These are phyloP conservation scores for Calonectria crousiana DNA, from an alignment of 2,329 filamentous ascomycete species.

Conservation along the genomic window DNA sequence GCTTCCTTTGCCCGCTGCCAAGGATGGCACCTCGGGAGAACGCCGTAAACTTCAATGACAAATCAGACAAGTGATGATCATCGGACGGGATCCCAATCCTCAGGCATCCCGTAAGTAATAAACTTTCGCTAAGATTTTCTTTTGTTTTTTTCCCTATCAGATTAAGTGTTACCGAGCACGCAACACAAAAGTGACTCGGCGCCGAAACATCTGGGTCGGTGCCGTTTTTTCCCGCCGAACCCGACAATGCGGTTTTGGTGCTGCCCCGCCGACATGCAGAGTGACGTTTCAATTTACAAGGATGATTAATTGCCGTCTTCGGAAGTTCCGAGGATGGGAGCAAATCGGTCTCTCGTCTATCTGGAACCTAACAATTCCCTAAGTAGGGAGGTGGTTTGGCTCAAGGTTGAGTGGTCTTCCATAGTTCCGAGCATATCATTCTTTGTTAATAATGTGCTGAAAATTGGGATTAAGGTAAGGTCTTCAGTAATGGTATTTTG, in stretches of 20 bases:
- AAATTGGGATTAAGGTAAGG: no score
- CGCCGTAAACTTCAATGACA: background rate
- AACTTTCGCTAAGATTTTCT: background rate
- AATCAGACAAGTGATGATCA: background rate
- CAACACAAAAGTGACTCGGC: background rate
- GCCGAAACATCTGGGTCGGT: background rate
- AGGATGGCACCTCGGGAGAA: background rate
- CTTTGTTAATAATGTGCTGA: background rate
- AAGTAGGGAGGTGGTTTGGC: background rate
- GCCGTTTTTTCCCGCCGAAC: background rate
- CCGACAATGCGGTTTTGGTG: background rate
- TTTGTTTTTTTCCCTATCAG: background rate
- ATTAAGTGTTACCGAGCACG: background rate
- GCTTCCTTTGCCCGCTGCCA: background rate
- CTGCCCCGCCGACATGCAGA: background rate
- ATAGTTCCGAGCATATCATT: background rate
- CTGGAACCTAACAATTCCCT: background rate
- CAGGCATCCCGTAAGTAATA: background rate
- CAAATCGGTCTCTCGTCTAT: background rate
- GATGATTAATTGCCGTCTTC: background rate
- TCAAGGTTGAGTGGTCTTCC: background rate
- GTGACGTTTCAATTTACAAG: background rate
- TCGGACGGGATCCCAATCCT: background rate
- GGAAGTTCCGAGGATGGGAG: background rate
- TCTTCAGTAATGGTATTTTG: no score